phyloP scores from a whole-genome alignment of 2,329 filamentous ascomycete species.

The Fusarium pseudograminearum region DNA sequence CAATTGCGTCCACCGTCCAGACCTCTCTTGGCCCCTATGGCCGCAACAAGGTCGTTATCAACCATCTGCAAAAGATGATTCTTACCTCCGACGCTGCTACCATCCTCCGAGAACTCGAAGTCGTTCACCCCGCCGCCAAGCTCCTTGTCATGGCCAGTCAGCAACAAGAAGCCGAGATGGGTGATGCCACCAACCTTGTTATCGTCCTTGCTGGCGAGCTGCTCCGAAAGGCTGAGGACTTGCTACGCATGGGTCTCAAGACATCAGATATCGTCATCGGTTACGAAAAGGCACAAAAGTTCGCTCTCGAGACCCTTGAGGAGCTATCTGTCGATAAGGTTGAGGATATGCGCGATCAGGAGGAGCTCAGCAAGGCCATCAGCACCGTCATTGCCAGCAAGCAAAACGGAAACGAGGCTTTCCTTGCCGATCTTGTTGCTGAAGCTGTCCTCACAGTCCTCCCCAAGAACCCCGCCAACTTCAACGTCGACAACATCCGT shows the following conservation, averaged over 20 bases:
- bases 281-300: constrained; percentile 93
- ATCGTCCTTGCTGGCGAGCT: constrained; percentile 96
- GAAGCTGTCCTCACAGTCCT: constrained; percentile 88
- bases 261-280: constrained; percentile 97
- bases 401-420: constrained; percentile 92
- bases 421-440: constrained; percentile 86
- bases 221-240: constrained; percentile 95
- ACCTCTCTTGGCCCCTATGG: constrained; percentile 97
- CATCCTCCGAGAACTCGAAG: constrained; percentile 96
- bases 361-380: constrained; percentile 93
- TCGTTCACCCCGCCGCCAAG: constrained; percentile 98
- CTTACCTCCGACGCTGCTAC: constrained; percentile 97
- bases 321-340: constrained; percentile 93
- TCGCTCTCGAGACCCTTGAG: constrained; percentile 86
- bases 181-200: constrained; percentile 96
- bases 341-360: constrained; percentile 80
- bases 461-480: constrained; percentile 94
- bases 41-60: constrained; percentile 99
- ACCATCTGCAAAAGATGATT: constrained; percentile 99
- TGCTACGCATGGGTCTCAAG: constrained; percentile 96
- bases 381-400: constrained; percentile 96
- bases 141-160: constrained; percentile 98
- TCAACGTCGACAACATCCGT: constrained; percentile 98
- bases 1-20: constrained; percentile 95
- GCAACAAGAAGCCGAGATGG: constrained; percentile 99